Conservation (phyloP, 164 flowering plant genomes). For the Magnolia officinalis region DNA sequence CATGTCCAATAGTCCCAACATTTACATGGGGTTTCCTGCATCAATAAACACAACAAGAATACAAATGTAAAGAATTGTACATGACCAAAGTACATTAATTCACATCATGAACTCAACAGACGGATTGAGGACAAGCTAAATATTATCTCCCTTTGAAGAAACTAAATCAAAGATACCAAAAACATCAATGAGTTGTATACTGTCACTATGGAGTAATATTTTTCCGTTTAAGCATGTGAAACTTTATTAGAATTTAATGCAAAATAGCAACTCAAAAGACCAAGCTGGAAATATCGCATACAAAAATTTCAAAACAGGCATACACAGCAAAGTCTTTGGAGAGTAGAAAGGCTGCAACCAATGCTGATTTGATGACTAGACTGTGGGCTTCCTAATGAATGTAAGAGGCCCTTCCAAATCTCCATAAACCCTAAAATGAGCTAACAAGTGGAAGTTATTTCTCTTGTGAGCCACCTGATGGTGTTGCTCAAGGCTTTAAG, state of each 20-base stretch:
- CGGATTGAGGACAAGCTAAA: neutral
- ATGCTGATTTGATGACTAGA: neutral
- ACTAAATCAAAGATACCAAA: neutral
- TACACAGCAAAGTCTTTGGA: neutral
- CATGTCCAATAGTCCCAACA: constrained; percentile 97
- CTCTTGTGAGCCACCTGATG: too few relatives aligned
- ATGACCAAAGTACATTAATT: neutral
- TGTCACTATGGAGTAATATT: neutral
- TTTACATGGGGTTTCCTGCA: constrained; percentile 92
- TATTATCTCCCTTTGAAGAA: neutral
- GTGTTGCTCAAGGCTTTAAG: too few relatives aligned
- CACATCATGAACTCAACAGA: neutral
- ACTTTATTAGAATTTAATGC: neutral
- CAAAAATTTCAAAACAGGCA: neutral
- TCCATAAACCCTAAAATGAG: too few relatives aligned
- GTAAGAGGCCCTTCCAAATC: too few relatives aligned
- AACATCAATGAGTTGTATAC: neutral
- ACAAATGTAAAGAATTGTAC: neutral
- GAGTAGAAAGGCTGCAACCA: neutral
- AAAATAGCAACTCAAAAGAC: neutral
- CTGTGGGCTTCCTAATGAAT: neutral
- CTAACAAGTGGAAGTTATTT: too few relatives aligned
- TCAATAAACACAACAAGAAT: constrained; percentile 2
- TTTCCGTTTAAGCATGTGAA: neutral
- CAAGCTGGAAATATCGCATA: neutral